phyloP scores from a whole-genome alignment of 371 early-diverging fungal genomes.

The Rhizopus delemar region DNA sequence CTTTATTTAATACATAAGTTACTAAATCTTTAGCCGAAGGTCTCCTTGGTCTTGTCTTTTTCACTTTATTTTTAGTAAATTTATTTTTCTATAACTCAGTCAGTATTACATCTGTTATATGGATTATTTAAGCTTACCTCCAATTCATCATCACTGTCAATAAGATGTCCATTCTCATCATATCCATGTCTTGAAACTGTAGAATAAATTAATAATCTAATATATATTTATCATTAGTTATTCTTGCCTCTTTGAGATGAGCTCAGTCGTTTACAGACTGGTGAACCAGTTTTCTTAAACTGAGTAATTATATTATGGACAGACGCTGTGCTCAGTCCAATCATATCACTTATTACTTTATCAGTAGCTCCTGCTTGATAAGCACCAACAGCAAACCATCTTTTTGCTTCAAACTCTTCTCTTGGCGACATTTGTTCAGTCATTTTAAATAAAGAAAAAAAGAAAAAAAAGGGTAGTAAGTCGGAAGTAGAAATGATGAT shows the following conservation, averaged over 20 bases:
- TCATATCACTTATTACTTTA: constrained; percentile 37
- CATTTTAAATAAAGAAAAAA: background rate
- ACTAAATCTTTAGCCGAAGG: constrained; percentile 30
- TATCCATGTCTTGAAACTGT: constrained; percentile 25
- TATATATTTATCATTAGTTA: constrained; percentile 14
- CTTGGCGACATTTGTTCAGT: background rate
- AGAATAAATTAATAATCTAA: background rate
- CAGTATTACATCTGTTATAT: background rate
- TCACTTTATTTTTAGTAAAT: background rate
- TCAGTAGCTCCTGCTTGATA: constrained; percentile 53
- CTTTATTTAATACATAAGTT: constrained; percentile 22
- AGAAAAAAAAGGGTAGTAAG: background rate
- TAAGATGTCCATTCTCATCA: constrained; percentile 42
- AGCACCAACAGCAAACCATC: constrained; percentile 51
- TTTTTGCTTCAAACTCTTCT: constrained; percentile 8
- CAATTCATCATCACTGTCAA: constrained; percentile 36
- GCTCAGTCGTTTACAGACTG: constrained; percentile 13
- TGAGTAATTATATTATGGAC: constrained; percentile 44
- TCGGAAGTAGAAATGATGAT: background rate
- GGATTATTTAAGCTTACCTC: constrained; percentile 8
- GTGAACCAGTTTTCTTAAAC: constrained; percentile 42
- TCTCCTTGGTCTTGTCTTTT: constrained; percentile 15
- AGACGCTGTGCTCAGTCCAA: constrained; percentile 42
- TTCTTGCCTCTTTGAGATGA: constrained; percentile 9
- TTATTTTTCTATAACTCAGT: background rate